These are phyloP conservation scores for Hibiscus tridactylites DNA, from an alignment of 345 rosid species.

Conservation along the genomic window DNA sequence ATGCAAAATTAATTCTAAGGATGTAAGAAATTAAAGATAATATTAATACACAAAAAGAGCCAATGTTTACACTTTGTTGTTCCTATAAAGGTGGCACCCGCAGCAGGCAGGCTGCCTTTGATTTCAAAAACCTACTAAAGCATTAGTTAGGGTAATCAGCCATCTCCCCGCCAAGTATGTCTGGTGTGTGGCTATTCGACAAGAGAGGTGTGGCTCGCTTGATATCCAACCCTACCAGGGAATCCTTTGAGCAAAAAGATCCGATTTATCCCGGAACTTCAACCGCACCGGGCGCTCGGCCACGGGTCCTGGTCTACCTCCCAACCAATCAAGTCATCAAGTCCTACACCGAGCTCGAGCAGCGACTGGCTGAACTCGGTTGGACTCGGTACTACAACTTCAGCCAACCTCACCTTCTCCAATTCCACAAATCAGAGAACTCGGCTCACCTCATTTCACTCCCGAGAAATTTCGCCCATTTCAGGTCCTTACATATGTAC, in stretches of 20 bases:
- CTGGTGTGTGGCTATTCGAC: slow-evolving; percentile 30
- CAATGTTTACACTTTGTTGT: too few species aligned
- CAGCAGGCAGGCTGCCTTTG: too few species aligned
- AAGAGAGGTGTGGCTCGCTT: slow-evolving; percentile 25
- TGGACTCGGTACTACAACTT: slow-evolving; percentile 52
- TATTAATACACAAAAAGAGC: too few species aligned
- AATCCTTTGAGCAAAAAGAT: slow-evolving; percentile 52
- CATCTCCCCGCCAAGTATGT: too few species aligned
- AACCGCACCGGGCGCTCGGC: slow-evolving; percentile 68
- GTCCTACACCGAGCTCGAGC: slow-evolving; percentile 48
- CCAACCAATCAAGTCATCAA: slow-evolving; percentile 47
- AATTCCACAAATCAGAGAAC: slow-evolving; percentile 48
- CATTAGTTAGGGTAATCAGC: too few species aligned
- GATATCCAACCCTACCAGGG: slow-evolving; percentile 45
- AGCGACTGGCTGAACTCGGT: slow-evolving; percentile 43
- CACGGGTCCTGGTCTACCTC: slow-evolving; percentile 48
- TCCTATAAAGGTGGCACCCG: too few species aligned
- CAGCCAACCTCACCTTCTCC: slow-evolving; percentile 34
- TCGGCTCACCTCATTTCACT: slow-evolving; percentile 50
- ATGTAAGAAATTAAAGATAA: too few species aligned
- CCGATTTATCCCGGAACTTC: slow-evolving; percentile 38
- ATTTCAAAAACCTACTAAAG: too few species aligned
- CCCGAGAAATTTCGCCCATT: slow-evolving; percentile 31
- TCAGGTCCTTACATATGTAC: slow-evolving; percentile 45
- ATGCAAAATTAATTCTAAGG: background rate